phyloP scores from a whole-genome alignment of 1,139 yeast genomes.

The Taphrina wiesneri region DNA sequence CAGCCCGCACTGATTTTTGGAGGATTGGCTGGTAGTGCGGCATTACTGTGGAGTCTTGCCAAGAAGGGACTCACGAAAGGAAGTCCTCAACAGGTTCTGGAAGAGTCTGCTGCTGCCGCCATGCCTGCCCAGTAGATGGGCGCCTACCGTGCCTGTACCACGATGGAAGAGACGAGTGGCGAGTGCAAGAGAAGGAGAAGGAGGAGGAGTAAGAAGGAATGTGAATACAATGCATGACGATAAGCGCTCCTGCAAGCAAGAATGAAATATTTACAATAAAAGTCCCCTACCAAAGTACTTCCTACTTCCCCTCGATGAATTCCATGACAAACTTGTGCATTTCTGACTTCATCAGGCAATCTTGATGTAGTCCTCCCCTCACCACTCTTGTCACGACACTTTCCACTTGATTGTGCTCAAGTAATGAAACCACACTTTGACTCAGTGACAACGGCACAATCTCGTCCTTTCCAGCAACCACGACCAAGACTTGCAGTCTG shows the following conservation, averaged over 20 bases:
- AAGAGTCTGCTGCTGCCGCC: background rate
- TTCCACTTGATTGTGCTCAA: background rate
- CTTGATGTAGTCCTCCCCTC: constrained; percentile 4
- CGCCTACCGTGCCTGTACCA: background rate
- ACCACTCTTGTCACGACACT: background rate
- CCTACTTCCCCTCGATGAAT: background rate
- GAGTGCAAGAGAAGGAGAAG: background rate
- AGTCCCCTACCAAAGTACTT: background rate
- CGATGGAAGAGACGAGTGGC: background rate
- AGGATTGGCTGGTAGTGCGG: constrained; percentile 81
- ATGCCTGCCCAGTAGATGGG: constrained; percentile 8
- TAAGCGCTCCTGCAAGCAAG: background rate
- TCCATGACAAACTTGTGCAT: background rate
- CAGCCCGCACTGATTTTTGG: constrained; percentile 88
- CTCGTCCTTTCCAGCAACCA: constrained; percentile 6
- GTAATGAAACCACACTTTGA: background rate
- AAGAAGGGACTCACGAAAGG: constrained; percentile 51
- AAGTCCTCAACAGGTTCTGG: constrained; percentile 6
- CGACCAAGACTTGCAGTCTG: background rate
- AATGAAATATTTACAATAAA: background rate
- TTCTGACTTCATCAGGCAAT: background rate
- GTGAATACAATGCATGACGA: constrained; percentile 5
- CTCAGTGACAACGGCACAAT: background rate
- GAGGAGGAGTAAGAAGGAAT: background rate
- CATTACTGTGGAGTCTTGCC: constrained; percentile 88